Conservation (phyloP, 495 filamentous ascomycete genomes). For the Podospora pseudopauciseta region DNA sequence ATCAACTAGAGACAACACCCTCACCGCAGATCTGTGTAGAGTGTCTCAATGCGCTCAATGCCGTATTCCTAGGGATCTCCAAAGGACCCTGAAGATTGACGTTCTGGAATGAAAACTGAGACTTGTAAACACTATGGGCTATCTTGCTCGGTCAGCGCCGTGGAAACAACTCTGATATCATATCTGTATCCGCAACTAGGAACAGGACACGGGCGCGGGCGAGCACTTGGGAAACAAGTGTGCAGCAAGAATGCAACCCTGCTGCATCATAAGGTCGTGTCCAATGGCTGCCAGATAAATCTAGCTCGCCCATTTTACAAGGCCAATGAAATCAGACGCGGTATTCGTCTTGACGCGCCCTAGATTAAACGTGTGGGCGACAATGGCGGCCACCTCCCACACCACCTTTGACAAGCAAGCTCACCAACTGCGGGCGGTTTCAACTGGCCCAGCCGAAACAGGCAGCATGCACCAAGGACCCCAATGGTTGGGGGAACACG, state of each 20-base stretch:
- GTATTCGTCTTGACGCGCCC: constrained; percentile 19
- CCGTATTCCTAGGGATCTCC: constrained; percentile 6
- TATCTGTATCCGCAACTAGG: background rate
- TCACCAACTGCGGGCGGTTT: constrained; percentile 14
- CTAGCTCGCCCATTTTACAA: constrained; percentile 14
- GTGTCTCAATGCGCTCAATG: constrained; percentile 9
- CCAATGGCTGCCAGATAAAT: constrained; percentile 9
- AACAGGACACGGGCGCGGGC: background rate
- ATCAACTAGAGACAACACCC: constrained; percentile 17
- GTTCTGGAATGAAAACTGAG: constrained; percentile 15
- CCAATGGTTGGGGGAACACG: constrained; percentile 6
- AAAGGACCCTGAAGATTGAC: constrained; percentile 18
- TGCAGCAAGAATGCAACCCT: constrained; percentile 4
- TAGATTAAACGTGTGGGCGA: constrained; percentile 11
- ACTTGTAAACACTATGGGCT: background rate
- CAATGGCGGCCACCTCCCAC: constrained; percentile 7
- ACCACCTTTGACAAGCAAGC: background rate
- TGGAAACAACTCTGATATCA: constrained; percentile 1
- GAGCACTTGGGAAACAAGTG: constrained; percentile 11
- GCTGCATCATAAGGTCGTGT: constrained; percentile 12
- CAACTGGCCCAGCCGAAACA: constrained; percentile 20
- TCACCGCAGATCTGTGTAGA: background rate
- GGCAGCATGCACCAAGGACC: background rate
- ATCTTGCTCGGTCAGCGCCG: constrained; percentile 18
- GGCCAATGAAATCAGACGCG: constrained; percentile 18